Evolutionary conservation across 2,329 filamentous ascomycete genomes (phyloP).

Genomic region (Alternaria conjuncta): DNA sequence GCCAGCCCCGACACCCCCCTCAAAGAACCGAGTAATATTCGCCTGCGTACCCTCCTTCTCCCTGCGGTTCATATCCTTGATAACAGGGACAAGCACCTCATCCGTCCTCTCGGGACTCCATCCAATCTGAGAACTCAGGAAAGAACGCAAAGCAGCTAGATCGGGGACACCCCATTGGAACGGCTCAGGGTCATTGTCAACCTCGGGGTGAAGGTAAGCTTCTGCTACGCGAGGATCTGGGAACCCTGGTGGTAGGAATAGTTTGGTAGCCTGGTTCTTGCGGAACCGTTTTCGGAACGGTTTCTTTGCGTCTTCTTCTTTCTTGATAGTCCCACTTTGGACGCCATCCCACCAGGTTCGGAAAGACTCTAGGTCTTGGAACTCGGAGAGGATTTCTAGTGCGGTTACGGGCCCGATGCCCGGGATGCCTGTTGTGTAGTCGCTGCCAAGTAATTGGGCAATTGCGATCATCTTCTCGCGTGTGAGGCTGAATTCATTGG

Average conservation of each 20-base stretch:
- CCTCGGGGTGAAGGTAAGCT: conserved; percentile 86
- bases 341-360: conserved; percentile 85
- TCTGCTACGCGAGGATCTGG: conserved; percentile 78
- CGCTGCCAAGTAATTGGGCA: conserved; percentile 88
- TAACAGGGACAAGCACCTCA: conserved; percentile 93
- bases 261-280: conserved; percentile 76
- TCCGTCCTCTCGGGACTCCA: conserved; percentile 93
- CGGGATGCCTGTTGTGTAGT: conserved; percentile 91
- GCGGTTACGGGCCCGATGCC: conserved; percentile 95
- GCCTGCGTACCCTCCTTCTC: conserved; percentile 90
- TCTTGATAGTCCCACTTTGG: conserved; percentile 70
- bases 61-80: conserved; percentile 90
- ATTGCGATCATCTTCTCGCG: conserved; percentile 87
- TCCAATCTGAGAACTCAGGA: conserved; percentile 89
- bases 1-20: conserved; percentile 73
- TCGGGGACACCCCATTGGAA: conserved; percentile 98
- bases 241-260: conserved; percentile 83
- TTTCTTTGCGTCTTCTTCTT: conserved; percentile 61
- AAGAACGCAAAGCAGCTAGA: conserved; percentile 80
- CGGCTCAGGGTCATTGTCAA: conserved; percentile 75
- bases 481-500: conserved; percentile 86
- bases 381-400: conserved; percentile 92
- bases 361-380: conserved; percentile 77
- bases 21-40: conserved; percentile 94
- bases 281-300: conserved; percentile 86